Conservation (phyloP, 345 rosid genomes). For the Sisymbrium altissimum region DNA sequence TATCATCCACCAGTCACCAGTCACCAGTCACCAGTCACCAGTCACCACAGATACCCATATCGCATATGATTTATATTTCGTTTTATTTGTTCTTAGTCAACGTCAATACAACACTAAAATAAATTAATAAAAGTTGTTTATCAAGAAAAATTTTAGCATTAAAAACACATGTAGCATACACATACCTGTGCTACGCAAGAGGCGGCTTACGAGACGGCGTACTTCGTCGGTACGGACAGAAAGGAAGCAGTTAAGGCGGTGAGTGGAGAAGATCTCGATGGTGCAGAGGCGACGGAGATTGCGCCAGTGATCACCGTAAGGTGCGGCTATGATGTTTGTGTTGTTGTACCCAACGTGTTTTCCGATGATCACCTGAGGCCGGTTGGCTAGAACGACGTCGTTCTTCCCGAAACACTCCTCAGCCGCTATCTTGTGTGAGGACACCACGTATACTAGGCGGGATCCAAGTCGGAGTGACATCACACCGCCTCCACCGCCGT, state of each 20-base stretch:
- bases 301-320: slow-evolving; percentile 67
- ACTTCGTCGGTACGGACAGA: slow-evolving; percentile 45
- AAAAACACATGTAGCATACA: slow-evolving; percentile 3
- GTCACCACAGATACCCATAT: too few species aligned
- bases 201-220: slow-evolving; percentile 31
- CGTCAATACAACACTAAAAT: background rate
- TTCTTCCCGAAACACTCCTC: slow-evolving; percentile 60
- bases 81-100: background rate
- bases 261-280: slow-evolving; percentile 43
- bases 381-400: slow-evolving; percentile 49
- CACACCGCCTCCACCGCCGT: slow-evolving; percentile 50
- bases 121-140: background rate
- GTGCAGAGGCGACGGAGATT: slow-evolving; percentile 53
- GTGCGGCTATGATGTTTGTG: slow-evolving; percentile 34
- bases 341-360: slow-evolving; percentile 41
- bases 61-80: background rate
- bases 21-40: too few species aligned
- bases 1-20: too few species aligned
- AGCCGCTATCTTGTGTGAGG: slow-evolving; percentile 31
- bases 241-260: slow-evolving; percentile 37
- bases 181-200: slow-evolving; percentile 22
- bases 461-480: slow-evolving; percentile 49
- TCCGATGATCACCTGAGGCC: slow-evolving; percentile 35
- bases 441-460: slow-evolving; percentile 45
- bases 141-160: background rate